A percentile compares a stretch with the other conserved stretches of the same genome.
phyloP scores from a whole-genome alignment of 352 stramenopile species.

The Globisporangium ultimum region DNA sequence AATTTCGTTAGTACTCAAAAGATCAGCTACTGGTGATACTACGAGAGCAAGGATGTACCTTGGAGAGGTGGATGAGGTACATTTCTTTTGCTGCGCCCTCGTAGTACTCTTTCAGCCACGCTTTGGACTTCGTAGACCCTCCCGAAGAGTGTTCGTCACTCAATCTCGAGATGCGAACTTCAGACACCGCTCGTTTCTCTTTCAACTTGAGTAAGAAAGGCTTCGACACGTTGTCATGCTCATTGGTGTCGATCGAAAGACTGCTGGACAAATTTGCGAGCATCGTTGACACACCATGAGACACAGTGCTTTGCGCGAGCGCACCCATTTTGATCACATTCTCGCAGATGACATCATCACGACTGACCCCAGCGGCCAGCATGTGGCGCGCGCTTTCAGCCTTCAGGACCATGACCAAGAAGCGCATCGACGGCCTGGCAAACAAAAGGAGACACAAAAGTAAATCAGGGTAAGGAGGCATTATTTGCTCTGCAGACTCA shows the following conservation, averaged over 20 bases:
- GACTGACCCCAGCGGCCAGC: slow-evolving; percentile 67
- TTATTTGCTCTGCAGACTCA: too few species aligned
- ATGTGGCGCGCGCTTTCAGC: slow-evolving; percentile 77
- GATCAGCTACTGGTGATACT: not conserved
- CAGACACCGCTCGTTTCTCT: slow-evolving; percentile 24
- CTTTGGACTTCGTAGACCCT: not conserved
- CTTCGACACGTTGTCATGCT: slow-evolving; percentile 13
- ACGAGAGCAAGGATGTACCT: slow-evolving; percentile 21
- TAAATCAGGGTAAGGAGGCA: too few species aligned
- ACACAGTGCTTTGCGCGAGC: slow-evolving; percentile 72
- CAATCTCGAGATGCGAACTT: slow-evolving; percentile 7
- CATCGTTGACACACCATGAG: slow-evolving; percentile 80
- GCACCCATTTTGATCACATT: slow-evolving; percentile 88
- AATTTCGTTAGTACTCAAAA: not conserved
- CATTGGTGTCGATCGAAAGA: slow-evolving; percentile 53
- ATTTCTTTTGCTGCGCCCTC: slow-evolving; percentile 79
- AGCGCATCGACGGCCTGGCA: slow-evolving; percentile 48
- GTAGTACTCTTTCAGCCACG: slow-evolving; percentile 77
- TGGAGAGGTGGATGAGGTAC: slow-evolving; percentile 79
- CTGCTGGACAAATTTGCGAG: slow-evolving; percentile 81
- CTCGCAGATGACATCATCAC: slow-evolving; percentile 84
- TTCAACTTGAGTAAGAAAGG: slow-evolving; percentile 19
- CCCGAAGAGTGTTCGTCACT: not conserved
- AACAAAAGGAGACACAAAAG: too few species aligned
- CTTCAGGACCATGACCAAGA: slow-evolving; percentile 74